These are phyloP conservation scores for Aphanocladium album DNA, from an alignment of 2,329 filamentous ascomycete genomes.

Conservation along the genomic window DNA sequence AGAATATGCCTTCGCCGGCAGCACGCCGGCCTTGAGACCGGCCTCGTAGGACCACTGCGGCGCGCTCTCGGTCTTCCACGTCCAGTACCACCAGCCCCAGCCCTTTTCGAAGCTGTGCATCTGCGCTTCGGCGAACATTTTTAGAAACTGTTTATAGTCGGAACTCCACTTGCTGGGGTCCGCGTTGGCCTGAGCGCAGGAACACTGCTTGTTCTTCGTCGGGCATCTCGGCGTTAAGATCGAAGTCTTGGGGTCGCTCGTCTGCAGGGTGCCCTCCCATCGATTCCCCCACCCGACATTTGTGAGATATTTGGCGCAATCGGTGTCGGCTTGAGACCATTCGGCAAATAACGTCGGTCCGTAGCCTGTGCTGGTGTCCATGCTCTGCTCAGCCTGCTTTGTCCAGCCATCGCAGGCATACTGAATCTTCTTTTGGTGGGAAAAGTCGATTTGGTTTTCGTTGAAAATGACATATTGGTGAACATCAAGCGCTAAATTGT, in stretches of 20 bases:
- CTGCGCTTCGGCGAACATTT: slow-evolving; percentile 90
- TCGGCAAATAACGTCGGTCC: slow-evolving; percentile 93
- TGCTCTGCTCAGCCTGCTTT: slow-evolving; percentile 66
- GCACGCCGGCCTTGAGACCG: slow-evolving; percentile 69
- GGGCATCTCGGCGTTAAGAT: slow-evolving; percentile 73
- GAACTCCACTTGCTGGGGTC: slow-evolving; percentile 61
- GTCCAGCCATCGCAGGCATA: slow-evolving; percentile 90
- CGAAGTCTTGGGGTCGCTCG: slow-evolving; percentile 54
- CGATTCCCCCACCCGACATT: slow-evolving; percentile 84
- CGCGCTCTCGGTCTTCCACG: slow-evolving; percentile 84
- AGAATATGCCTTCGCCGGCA: slow-evolving; percentile 70
- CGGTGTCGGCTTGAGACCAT: slow-evolving; percentile 96
- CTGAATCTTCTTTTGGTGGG: slow-evolving; percentile 76
- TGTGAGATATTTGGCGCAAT: slow-evolving; percentile 82
- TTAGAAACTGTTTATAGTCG: slow-evolving; percentile 78
- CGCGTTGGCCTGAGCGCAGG: slow-evolving; percentile 71
- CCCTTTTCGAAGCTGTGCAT: slow-evolving; percentile 91
- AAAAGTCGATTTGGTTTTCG: slow-evolving; percentile 73
- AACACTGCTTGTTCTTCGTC: slow-evolving; percentile 58
- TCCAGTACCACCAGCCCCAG: slow-evolving; percentile 99
- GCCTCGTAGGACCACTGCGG: slow-evolving; percentile 90
- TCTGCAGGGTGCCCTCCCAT: slow-evolving; percentile 83
- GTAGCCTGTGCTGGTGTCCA: slow-evolving; percentile 72
- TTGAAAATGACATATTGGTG: slow-evolving; percentile 99
- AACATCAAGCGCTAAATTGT: slow-evolving; percentile 82